Evolutionary conservation across 208 protist species (phyloP).

Genomic region (Naegleria gruberi): DNA sequence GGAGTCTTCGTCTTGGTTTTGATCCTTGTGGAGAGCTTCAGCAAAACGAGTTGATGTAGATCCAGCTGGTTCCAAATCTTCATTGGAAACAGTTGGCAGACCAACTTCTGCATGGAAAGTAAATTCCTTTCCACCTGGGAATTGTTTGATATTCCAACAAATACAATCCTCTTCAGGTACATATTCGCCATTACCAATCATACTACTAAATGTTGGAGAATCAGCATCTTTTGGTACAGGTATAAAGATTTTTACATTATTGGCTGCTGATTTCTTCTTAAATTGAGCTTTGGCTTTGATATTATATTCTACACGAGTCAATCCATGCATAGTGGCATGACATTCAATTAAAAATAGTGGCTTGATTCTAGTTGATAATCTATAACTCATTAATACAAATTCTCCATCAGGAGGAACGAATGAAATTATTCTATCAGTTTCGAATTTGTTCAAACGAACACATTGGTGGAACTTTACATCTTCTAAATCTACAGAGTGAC

Average conservation of each 20-base stretch:
- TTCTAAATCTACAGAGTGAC: constrained; percentile 44
- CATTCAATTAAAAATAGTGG: not conserved
- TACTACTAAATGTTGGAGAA: constrained; percentile 76
- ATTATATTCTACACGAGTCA: not conserved
- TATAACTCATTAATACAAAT: constrained; percentile 90
- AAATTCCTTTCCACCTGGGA: constrained; percentile 84
- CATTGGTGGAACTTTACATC: constrained; percentile 91
- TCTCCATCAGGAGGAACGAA: constrained; percentile 87
- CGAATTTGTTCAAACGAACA: constrained; percentile 79
- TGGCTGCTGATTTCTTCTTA: constrained; percentile 77
- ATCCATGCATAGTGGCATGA: not conserved
- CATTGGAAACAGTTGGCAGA: constrained; percentile 79
- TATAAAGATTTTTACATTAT: constrained; percentile 92
- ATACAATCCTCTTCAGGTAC: constrained; percentile 89
- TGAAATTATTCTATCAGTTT: constrained; percentile 78
- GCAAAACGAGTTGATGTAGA: not conserved
- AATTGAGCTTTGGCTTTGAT: constrained; percentile 70
- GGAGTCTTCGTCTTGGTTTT: not conserved
- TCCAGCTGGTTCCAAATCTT: constrained; percentile 27
- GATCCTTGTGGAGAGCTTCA: not conserved
- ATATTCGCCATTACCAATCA: constrained; percentile 80
- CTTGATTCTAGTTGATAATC: constrained; percentile 58
- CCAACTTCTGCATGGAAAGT: constrained; percentile 84
- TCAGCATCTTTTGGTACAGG: constrained; percentile 94
- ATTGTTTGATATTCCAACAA: constrained; percentile 94